Base-by-base conservation (phyloP, 306 rosid species). In the Sphenostylis stenocarpa region DNA sequence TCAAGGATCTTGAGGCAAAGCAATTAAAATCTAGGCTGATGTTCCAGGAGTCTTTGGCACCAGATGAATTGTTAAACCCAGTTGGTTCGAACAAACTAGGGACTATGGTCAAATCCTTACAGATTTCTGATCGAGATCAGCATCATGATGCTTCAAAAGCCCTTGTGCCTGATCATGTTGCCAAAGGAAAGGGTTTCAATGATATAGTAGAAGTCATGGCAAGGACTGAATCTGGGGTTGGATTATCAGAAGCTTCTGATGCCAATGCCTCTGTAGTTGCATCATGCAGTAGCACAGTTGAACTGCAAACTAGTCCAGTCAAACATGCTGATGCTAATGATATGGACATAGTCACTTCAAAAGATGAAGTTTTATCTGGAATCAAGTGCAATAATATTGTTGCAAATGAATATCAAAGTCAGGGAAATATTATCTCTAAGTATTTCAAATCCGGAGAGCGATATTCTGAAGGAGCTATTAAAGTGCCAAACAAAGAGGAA, bases 1-100 rank as follows among this genome's bases (percentile, higher is more conserved):
- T 89, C 60, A 79, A 84, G 77, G 77, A 60, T 71, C 88, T 90
- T 65, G 88, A 86, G 83, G 80, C 64, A 70, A 34, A 14, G 34
- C 91, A 87, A 11, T 64, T 24, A 73, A 81, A 55, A 73, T 78
- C 82, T 60, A 86, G 76, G 76, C 53, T n/a, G 78, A 87, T 56
- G 80, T 71, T 88, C 49, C 66, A 34, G 61, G 87, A 83, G 68
- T 82, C 89, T n/a, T 81, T 83, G 82, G 80, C 75, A 60, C 72
- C 17, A 19, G 77, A 67, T 82, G 97, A 88, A 31, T 84, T 85
- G 74, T 81, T 86, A 15, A 78, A 76, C 80, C 60, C 67, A 47
- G 36, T 55, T 67, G 74, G 65, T 76, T 58, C 49, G 5, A 47
- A 56, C 20, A 60, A 79, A 70, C 80, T 43, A 79, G 58, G 26